Conservation (phyloP, 257 asterid genomes). For the Solanum paucissectum region DNA sequence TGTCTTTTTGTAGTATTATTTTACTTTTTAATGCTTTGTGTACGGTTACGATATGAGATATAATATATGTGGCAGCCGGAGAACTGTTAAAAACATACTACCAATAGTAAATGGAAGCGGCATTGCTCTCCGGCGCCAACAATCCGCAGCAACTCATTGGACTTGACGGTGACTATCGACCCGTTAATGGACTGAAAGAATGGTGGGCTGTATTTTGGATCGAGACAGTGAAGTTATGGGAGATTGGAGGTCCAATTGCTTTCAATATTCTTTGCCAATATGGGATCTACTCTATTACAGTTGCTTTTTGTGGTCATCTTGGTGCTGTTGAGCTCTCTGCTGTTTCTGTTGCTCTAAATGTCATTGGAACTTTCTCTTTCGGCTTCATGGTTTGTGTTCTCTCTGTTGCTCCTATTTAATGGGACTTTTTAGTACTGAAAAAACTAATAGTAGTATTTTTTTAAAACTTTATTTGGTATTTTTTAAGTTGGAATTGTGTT, state of each 20-base stretch:
- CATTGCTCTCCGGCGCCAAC: constrained; percentile 24
- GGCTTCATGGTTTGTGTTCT: constrained; percentile 52
- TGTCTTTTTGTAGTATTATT: background rate
- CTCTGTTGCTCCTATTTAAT: background rate
- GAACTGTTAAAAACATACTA: background rate
- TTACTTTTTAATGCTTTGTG: background rate
- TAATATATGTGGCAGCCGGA: background rate
- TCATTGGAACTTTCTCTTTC: constrained; percentile 48
- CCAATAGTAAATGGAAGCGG: constrained; percentile 26
- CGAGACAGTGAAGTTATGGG: constrained; percentile 59
- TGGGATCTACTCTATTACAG: constrained; percentile 28
- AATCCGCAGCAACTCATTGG: constrained; percentile 17
- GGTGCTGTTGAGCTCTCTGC: constrained; percentile 63
- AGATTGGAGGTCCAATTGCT: constrained; percentile 59
- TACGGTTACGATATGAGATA: background rate
- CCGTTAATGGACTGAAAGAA: constrained; percentile 27
- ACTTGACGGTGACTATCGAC: constrained; percentile 48
- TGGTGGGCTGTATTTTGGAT: constrained; percentile 41
- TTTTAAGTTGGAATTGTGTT: background rate
- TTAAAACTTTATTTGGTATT: background rate
- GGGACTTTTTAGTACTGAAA: background rate
- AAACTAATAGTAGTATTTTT: too few relatives aligned
- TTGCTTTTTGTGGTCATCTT: constrained; percentile 62
- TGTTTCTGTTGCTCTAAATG: constrained; percentile 50
- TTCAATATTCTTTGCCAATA: constrained; percentile 54